Base-by-base conservation (phyloP, 176 grass and related monocot species). In the Carex parvula region DNA sequence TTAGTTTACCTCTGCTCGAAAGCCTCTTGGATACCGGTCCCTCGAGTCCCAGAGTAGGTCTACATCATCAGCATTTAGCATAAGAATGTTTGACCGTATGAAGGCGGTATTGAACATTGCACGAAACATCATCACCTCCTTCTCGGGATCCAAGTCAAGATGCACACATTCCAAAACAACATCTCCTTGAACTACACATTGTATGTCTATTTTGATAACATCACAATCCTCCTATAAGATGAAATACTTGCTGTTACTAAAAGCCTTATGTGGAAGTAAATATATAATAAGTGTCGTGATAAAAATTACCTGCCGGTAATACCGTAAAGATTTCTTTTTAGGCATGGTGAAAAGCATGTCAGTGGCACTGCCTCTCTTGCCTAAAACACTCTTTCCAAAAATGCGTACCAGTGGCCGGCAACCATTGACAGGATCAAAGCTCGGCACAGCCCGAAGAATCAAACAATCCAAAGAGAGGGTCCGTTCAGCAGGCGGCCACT, bases 121-220 rank as follows among this genome's bases (percentile, higher is more conserved):
- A 82, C 95, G 89, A 74, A 98, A 98, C 95, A 98, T 98, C 95
- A 98, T 98, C 80, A 98, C 89, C 70, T 98, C 95, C 88, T 92
- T 94, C 76, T 90, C 95, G 37, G 88, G 88, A 91, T 98, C 95
- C 79, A 98, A 88, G 73, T 98, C 95, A 21, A 94, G 89, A 94
- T 98, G 95, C 63, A 94, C 92, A 84, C 95, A 94, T 88, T 98
- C 95, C 89, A 98, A 86, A 80, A 98, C 92, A 85, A 98, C 90
- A 86, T 98, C 95, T 72, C 92, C 95, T 83, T 98, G 95, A 85
- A 98, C 95, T 76, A 91, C 85, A 87, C 95, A 98, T 71, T 98
- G 92, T 82, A 98, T 91, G 81, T 98, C 95, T 85, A 98, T 98
- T 91, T 98, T 98, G 85, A 98, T 93, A 37, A 98, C 95, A 33